These are phyloP conservation scores for Glutinoglossum americanum DNA, from an alignment of 495 filamentous ascomycete species.

Conservation along the genomic window DNA sequence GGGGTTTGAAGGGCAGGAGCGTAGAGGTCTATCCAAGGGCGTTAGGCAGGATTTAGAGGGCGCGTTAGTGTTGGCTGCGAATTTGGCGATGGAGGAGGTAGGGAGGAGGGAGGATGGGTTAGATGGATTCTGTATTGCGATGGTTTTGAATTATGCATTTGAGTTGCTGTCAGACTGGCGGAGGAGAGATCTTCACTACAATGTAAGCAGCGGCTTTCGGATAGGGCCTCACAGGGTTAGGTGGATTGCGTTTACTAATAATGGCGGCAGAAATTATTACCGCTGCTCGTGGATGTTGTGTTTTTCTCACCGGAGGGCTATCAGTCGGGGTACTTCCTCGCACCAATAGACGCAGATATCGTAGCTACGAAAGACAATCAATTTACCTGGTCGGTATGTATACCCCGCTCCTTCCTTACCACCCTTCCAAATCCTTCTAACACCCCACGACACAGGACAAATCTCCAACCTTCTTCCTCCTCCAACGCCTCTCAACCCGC, in stretches of 20 bases:
- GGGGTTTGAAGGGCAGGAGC: conserved; percentile 52
- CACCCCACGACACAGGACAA: conserved; percentile 11
- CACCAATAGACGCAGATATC: conserved; percentile 55
- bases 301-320: conserved; percentile 55
- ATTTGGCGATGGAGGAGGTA: conserved; percentile 44
- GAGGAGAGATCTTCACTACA: conserved; percentile 41
- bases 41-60: conserved; percentile 53
- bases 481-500: conserved; percentile 24
- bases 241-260: not conserved
- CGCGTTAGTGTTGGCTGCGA: conserved; percentile 57
- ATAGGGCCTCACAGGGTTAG: not conserved
- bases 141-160: conserved; percentile 65
- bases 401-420: conserved; percentile 3
- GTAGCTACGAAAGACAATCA: conserved; percentile 34
- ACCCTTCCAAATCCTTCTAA: not conserved
- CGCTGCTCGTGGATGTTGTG: conserved; percentile 42
- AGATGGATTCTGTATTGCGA: conserved; percentile 36
- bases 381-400: conserved; percentile 48
- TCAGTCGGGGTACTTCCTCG: conserved; percentile 63
- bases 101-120: conserved; percentile 26
- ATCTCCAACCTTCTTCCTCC: conserved; percentile 23
- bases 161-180: conserved; percentile 40
- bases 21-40: conserved; percentile 34
- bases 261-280: conserved; percentile 28
- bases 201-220: conserved; percentile 18